Percentiles rank a stretch among this genome's conserved stretches.
These are phyloP conservation scores for Cystobasidiaceae sp. DNA, from an alignment of 1,284 basidiomycete species.

Conservation along the genomic window DNA sequence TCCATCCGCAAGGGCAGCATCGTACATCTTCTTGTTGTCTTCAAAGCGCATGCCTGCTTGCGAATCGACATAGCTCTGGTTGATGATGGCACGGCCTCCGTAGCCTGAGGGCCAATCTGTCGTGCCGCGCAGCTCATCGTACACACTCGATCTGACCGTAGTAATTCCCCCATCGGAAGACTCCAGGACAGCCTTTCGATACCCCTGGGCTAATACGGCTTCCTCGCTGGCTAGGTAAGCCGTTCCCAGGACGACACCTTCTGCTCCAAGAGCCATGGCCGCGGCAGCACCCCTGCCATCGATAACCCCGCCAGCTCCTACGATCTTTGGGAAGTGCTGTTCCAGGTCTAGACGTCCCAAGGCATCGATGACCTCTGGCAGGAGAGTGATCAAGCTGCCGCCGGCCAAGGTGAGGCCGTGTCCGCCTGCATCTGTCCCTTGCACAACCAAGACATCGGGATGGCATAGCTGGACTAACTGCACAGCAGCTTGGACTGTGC, in stretches of 20 bases:
- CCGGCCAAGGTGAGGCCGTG: conserved; percentile 18
- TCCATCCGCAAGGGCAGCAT: conserved; percentile 13
- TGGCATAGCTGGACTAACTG: background rate
- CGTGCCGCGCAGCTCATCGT: conserved; percentile 19
- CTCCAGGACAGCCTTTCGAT: conserved; percentile 8
- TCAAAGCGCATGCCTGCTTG: conserved; percentile 10
- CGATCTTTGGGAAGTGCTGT: background rate
- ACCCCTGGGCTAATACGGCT: conserved; percentile 18
- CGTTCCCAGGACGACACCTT: conserved; percentile 26
- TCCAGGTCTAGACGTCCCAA: background rate
- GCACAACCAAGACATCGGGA: conserved; percentile 23
- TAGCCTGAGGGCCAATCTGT: conserved; percentile 26
- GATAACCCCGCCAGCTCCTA: conserved; percentile 17
- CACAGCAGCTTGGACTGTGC: conserved; percentile 14
- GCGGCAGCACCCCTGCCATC: conserved; percentile 18
- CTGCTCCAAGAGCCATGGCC: conserved; percentile 16
- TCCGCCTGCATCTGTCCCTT: conserved; percentile 26
- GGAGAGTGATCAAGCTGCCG: conserved; percentile 10
- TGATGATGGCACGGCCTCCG: conserved; percentile 17
- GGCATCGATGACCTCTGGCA: conserved; percentile 12
- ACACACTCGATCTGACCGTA: conserved; percentile 14
- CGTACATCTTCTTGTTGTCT: conserved; percentile 25
- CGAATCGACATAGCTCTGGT: conserved; percentile 18
- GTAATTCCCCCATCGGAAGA: conserved; percentile 14
- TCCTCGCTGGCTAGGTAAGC: conserved; percentile 11